These are phyloP conservation scores for Pezicula rhizophila DNA, from an alignment of 2,329 filamentous ascomycete genomes.

Conservation along the genomic window DNA sequence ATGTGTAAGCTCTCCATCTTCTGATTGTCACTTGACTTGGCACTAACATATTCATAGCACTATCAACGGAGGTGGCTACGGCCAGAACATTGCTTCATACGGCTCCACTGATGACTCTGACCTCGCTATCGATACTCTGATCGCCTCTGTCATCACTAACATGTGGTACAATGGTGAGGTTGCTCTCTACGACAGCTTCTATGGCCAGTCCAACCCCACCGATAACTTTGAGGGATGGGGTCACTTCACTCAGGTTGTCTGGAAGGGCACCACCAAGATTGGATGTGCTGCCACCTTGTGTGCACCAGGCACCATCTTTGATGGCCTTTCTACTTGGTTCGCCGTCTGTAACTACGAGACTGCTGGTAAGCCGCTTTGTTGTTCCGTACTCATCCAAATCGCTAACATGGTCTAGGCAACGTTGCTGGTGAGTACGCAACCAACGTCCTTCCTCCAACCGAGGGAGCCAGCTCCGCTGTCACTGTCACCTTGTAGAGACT, in stretches of 20 bases:
- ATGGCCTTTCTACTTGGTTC: conserved; percentile 54
- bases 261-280: conserved; percentile 54
- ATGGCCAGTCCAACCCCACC: conserved; percentile 53
- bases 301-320: conserved; percentile 36
- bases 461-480: conserved; percentile 29
- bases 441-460: conserved; percentile 42
- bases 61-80: conserved; percentile 61
- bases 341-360: conserved; percentile 86
- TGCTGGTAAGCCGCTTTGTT: conserved; percentile 51
- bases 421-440: conserved; percentile 43
- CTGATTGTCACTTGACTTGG: neutral
- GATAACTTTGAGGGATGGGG: conserved; percentile 37
- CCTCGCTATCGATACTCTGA: conserved; percentile 47
- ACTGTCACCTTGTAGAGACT: conserved; percentile 5
- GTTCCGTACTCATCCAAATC: conserved; percentile 2
- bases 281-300: conserved; percentile 59
- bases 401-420: conserved; percentile 42
- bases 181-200: conserved; percentile 48
- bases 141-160: conserved; percentile 66
- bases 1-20: conserved; percentile 54
- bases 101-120: conserved; percentile 36
- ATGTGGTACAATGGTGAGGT: conserved; percentile 84
- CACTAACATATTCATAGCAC: conserved; percentile 39
- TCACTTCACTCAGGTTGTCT: conserved; percentile 72
- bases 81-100: conserved; percentile 83